phyloP scores from a whole-genome alignment of 2,329 filamentous ascomycete species.

The Clonostachys sp. region DNA sequence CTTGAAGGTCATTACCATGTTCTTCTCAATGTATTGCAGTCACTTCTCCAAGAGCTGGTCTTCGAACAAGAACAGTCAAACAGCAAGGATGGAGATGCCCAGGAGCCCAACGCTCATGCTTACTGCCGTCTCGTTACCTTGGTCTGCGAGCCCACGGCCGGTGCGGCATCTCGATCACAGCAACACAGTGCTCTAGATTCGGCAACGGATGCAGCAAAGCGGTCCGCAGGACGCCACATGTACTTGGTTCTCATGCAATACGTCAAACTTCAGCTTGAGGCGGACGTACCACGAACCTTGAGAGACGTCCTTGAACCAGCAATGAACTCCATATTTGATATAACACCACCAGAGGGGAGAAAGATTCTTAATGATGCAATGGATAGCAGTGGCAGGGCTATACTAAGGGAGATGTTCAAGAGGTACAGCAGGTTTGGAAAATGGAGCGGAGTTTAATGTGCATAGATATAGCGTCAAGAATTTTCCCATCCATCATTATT shows the following conservation, averaged over 20 bases:
- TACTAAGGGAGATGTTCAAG: conserved; percentile 54
- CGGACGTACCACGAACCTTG: conserved; percentile 41
- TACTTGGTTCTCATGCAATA: conserved; percentile 55
- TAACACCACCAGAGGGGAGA: conserved; percentile 49
- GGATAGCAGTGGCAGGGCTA: conserved; percentile 53
- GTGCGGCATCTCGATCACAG: conserved; percentile 44
- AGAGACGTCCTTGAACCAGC: conserved; percentile 53
- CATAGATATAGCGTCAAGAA: background rate
- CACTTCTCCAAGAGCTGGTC: conserved; percentile 50
- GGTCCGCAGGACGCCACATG: conserved; percentile 58
- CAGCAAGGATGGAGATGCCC: conserved; percentile 14
- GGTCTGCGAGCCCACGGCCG: conserved; percentile 54
- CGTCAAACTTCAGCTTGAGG: conserved; percentile 56
- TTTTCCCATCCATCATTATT: background rate
- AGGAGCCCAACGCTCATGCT: conserved; percentile 40
- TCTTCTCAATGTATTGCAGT: conserved; percentile 47
- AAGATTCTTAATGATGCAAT: conserved; percentile 55
- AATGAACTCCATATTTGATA: conserved; percentile 53
- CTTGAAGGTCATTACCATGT: conserved; percentile 60
- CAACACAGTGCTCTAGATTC: conserved; percentile 47
- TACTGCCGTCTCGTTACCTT: conserved; percentile 54
- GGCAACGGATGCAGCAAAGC: conserved; percentile 56
- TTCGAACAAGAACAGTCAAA: conserved; percentile 13
- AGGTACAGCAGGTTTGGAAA: conserved; percentile 59
- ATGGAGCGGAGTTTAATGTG: conserved; percentile 53